Evolutionary conservation across 345 rosid genomes (phyloP).

Genomic region (Euphorbia pulcherrima): DNA sequence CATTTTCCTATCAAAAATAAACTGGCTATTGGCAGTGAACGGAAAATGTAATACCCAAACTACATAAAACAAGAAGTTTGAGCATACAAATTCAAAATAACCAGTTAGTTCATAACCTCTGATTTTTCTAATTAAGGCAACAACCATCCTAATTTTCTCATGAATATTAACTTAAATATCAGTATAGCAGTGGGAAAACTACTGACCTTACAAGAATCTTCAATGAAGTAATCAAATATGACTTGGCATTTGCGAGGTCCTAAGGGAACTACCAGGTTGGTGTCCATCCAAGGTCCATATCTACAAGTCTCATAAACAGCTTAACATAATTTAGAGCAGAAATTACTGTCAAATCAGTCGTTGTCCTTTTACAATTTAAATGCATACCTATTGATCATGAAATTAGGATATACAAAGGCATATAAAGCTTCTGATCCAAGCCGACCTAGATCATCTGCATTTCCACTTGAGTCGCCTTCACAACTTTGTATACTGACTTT

Average conservation of each 20-base stretch:
- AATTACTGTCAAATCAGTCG: background rate
- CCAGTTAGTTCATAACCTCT: background rate
- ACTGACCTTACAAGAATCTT: constrained; percentile 54
- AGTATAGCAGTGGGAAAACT: background rate
- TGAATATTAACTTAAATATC: background rate
- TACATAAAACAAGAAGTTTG: background rate
- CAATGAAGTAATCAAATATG: constrained; percentile 82
- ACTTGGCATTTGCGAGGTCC: constrained; percentile 72
- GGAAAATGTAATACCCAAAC: background rate
- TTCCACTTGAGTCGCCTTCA: constrained; percentile 45
- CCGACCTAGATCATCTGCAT: constrained; percentile 41
- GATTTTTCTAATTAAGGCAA: background rate
- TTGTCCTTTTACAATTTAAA: background rate
- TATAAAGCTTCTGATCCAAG: constrained; percentile 77
- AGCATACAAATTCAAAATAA: background rate
- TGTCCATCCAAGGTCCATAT: constrained; percentile 99
- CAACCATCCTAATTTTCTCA: background rate
- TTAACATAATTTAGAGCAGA: background rate
- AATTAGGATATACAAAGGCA: constrained; percentile 87
- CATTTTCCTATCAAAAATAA: background rate
- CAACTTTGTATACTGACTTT: constrained; percentile 84
- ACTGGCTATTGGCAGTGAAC: background rate
- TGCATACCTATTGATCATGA: constrained; percentile 81
- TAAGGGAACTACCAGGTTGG: constrained; percentile 74
- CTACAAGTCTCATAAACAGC: constrained; percentile 25